These are phyloP conservation scores for Dictyostelium citrinum DNA, from an alignment of 78 protist genomes.

Conservation along the genomic window DNA sequence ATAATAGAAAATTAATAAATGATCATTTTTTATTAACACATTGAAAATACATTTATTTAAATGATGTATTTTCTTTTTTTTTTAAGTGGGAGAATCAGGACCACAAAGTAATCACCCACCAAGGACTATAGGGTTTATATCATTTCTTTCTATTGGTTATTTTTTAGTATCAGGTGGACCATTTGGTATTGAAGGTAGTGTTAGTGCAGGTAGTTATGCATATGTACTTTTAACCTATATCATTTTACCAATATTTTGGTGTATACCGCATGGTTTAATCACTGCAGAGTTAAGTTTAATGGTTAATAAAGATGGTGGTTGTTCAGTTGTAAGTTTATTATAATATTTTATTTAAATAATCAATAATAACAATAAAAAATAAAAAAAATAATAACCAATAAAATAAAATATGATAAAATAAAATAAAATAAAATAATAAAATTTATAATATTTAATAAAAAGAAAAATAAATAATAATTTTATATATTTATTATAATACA, in stretches of 20 bases:
- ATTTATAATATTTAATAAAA: no score
- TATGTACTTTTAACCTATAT: constrained; percentile 23
- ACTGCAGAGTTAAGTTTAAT: constrained; percentile 36
- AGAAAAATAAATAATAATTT: no score
- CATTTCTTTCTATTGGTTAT: constrained; percentile 37
- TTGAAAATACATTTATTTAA: background rate
- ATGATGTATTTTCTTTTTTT: background rate
- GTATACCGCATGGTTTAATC: constrained; percentile 55
- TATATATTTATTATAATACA: no score
- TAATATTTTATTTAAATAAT: no score
- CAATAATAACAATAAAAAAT: no score
- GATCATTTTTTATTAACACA: background rate
- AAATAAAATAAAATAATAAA: no score
- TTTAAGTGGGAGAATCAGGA: background rate
- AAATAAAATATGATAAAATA: no score
- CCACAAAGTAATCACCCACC: constrained; percentile 32
- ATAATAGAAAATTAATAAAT: background rate
- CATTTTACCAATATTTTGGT: constrained; percentile 54
- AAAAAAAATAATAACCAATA: no score
- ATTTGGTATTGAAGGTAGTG: constrained; percentile 36
- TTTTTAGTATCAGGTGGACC: constrained; percentile 39
- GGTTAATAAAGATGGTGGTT: constrained; percentile 54
- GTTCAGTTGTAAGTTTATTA: constrained; percentile 29
- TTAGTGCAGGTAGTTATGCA: constrained; percentile 40
- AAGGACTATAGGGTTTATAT: constrained; percentile 38